phyloP scores from a whole-genome alignment of 2,329 filamentous ascomycete species.

The Nemania sp. region DNA sequence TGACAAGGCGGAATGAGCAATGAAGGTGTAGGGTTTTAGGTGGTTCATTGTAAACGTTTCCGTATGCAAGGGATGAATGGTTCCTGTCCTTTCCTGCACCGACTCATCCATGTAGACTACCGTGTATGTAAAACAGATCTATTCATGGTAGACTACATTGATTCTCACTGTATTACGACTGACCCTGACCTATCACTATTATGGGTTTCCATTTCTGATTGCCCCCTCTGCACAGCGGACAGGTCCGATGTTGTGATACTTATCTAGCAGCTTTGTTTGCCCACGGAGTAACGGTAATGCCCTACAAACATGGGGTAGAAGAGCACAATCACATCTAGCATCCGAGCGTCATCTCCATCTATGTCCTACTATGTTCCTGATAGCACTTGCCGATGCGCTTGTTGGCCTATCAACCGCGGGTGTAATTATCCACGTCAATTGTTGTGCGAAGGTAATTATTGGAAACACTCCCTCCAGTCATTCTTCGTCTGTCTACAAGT shows the following conservation, averaged over 20 bases:
- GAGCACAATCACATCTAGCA: neutral
- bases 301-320: neutral
- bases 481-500: neutral
- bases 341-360: no score
- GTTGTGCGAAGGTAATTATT: neutral
- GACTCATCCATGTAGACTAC: no score
- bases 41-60: no score
- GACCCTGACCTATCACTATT: no score
- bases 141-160: neutral
- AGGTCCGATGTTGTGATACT: no score
- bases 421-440: neutral
- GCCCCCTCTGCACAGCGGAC: no score
- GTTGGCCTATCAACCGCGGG: neutral
- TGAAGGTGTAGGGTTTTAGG: no score
- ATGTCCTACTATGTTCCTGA: neutral
- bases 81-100: no score
- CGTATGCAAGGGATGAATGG: neutral
- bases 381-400: neutral
- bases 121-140: neutral
- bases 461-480: neutral
- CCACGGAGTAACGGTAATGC: neutral
- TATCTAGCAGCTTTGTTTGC: neutral
- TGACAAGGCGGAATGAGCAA: no score
- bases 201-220: no score
- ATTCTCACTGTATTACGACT: neutral